Base-by-base conservation (phyloP, 1,284 basidiomycete species). In the Pholiota adiposa region DNA sequence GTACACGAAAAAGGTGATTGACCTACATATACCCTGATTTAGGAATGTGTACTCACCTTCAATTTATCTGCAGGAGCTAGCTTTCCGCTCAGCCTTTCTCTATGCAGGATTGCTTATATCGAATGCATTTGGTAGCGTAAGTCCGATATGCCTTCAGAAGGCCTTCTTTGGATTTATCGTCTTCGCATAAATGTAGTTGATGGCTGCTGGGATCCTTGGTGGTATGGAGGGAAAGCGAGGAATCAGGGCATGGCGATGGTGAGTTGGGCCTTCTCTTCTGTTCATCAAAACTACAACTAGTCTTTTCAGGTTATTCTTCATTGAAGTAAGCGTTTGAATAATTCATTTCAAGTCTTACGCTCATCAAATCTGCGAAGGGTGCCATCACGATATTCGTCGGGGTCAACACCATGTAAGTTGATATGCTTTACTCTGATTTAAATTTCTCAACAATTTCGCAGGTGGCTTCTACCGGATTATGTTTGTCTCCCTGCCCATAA, bases 181-280 rank as follows among this genome's bases (percentile, higher is more conserved):
- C n/a, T n/a, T 57, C 27, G 44, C 67, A 29, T 38, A 4, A 38
- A 12, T 16, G 16, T 52, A 89, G 83, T 72, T 89, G 27, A 84
- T 88, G 70, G 87, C 88, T 9, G 88, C 87, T 16, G 89, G 88
- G 2, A 88, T 93, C 54, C 78, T 93, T 18, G 77, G 80, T 4
- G 80, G 79, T 41, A 89, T 92, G 89, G 83, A 92, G 60, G 88
- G 87, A 2, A 79, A 77, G 56, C 75, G 80, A 25, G 89, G 90
- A 0, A 87, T 90, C 44, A 74, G 84, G 18, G 89, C 87, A 3
- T 93, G 90, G 91, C 75, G 85, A 72, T 90, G 87, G 87, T 85
- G 58, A n/a, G 77, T 34, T 14, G 34, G 12, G 1, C 16, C n/a
- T 12, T 18, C 38, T 49, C 3, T 4, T 67, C 1, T n/a, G 50